Evolutionary conservation across 768 basidiomycete species (phyloP), one percentile per base, ranked within the genome.

Genomic region (Rhizopogon roseolus): DNA sequence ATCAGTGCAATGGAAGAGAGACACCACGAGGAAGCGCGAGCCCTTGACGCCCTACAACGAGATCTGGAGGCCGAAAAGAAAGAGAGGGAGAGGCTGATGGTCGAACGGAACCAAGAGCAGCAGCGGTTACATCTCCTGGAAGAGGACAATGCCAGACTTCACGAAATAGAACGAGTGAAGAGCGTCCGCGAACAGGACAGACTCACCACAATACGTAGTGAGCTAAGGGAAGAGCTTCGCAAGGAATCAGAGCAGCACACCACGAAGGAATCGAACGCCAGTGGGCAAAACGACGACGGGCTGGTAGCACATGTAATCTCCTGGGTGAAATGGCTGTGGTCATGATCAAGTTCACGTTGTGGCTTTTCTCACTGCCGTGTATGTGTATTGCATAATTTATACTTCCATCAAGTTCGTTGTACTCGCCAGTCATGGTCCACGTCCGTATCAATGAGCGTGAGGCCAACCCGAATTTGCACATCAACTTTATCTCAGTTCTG

Each of bases 401-500:
- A 38, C 54, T 17, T 41, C 37, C 55, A 10, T 32, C 29, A 32
- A 32, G 9, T 32, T 8, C 6, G 10, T 32, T 8, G 7, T 10
- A 8, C 29, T 32, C 29, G 10, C 29, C 29, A 32, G 53, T 49
- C 19, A 88, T 92, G 90, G 88, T 88, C n/a, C 85, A 90, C 61
- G 65, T 80, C 22, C 79, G 88, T 43, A 64, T 88, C 49, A 91
- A 92, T 62, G 83, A 86, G 60, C 75, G 70, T 25, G 84, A 86
- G 62, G 27, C 76, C 0, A 90, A 86, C 63, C 90, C 90, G 11
- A 92, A 92, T 59, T 81, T 84, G 5, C 73, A 82, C 62, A 74
- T 92, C 57, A 90, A 90, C 67, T 93, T 91, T 65, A 88, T 90
- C 41, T 73, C 81, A 3, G 72, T 81, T 22, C 72, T 93, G 9